A percentile compares a stretch with the other conserved stretches of the same genome.
Conservation (phyloP, 257 asterid species). For the Fraxinus americana region DNA sequence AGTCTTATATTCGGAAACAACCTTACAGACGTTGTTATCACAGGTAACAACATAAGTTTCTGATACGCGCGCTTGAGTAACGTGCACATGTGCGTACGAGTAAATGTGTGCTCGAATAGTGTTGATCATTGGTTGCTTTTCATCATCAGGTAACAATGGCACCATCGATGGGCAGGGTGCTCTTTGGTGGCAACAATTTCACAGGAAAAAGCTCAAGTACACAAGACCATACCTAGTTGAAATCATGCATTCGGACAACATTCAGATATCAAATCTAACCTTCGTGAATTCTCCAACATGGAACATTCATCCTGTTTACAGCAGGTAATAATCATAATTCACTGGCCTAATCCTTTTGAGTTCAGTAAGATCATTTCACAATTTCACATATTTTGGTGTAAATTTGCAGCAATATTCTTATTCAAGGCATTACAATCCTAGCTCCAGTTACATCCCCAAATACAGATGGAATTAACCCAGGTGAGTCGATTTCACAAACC, state of each 20-base stretch:
- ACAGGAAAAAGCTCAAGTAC: constrained; percentile 65
- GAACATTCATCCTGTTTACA: constrained; percentile 90
- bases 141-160: constrained; percentile 69
- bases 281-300: constrained; percentile 81
- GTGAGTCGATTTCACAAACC: constrained; percentile 26
- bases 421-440: constrained; percentile 75
- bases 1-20: constrained; percentile 82
- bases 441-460: constrained; percentile 94
- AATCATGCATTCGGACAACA: constrained; percentile 68
- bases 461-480: constrained; percentile 93
- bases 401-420: constrained; percentile 62
- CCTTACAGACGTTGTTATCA: constrained; percentile 79
- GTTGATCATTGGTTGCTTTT: not conserved
- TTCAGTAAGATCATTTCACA: not conserved
- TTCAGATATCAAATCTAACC: constrained; percentile 78
- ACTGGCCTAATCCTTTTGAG: not conserved
- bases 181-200: constrained; percentile 88
- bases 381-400: constrained; percentile 3
- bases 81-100: not conserved
- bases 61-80: no score
- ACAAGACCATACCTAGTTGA: constrained; percentile 87
- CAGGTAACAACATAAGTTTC: constrained; percentile 43
- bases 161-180: constrained; percentile 85
- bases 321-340: constrained; percentile 49
- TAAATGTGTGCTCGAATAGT: not conserved